phyloP scores from a whole-genome alignment of 148 eudicot species.

The Silene conica region DNA sequence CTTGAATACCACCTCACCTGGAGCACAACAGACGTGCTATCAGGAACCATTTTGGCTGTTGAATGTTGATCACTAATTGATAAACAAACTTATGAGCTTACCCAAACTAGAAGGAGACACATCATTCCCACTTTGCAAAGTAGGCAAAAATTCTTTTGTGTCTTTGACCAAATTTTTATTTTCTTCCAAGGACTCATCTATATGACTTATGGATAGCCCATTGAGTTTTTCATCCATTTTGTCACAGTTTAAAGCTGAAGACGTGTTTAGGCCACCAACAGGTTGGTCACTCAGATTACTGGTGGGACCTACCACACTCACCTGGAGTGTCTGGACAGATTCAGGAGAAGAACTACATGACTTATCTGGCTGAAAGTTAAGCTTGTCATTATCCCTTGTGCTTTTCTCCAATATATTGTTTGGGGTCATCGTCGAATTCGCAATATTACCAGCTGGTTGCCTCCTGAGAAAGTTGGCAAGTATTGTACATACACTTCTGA shows the following conservation, averaged over 20 bases:
- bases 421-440: constrained; percentile 23
- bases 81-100: constrained; percentile 18
- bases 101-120: constrained; percentile 28
- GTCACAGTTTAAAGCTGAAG: constrained; percentile 13
- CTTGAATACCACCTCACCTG: constrained; percentile 32
- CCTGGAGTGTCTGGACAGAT: constrained; percentile 12
- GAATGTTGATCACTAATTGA: constrained; percentile 6
- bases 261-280: constrained; percentile 13
- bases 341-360: constrained; percentile 6
- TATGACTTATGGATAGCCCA: constrained; percentile 31
- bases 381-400: constrained; percentile 10
- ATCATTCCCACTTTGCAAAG: constrained; percentile 28
- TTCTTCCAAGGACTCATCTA: constrained; percentile 25
- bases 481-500: constrained; percentile 12
- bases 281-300: constrained; percentile 8
- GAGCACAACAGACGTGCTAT: constrained; percentile 6
- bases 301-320: background rate
- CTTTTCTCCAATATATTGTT: constrained; percentile 14
- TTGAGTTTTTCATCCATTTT: constrained; percentile 33
- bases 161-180: constrained; percentile 39
- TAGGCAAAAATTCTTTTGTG: constrained; percentile 39
- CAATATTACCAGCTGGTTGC: constrained; percentile 28
- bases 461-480: constrained; percentile 39
- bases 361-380: constrained; percentile 5
- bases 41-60: background rate